Base-by-base conservation (phyloP, 2,329 filamentous ascomycete species). In the Penicillium sumatraense region DNA sequence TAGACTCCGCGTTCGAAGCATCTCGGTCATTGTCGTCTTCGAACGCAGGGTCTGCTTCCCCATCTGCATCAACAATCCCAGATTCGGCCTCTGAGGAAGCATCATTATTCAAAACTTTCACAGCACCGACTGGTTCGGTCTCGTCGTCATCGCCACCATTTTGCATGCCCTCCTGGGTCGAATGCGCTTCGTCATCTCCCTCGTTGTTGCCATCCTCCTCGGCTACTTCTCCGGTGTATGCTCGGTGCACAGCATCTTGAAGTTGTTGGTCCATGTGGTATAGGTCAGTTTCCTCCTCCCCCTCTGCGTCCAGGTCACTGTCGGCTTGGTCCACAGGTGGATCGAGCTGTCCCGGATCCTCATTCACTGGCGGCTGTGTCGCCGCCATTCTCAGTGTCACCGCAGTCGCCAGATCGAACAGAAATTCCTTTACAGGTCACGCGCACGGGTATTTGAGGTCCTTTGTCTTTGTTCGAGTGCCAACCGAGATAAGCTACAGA, bases 81-180 rank as follows among this genome's bases (percentile, higher is more conserved):
- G 73, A 73, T n/a, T 74, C 72, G 13, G 69, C 70, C 56, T 69
- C 70, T 16, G 67, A 67, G 5, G 65, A 64, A 10, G 51, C 59
- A 8, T 66, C 64, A 10, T 65, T 65, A 18, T 72, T 68, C 31
- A 68, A 71, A 29, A 69, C 58, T 38, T 74, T 78, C 16, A 75
- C 73, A 35, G 72, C 68, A 24, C 68, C 74, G 54, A 75, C 73
- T 18, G 67, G 65, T 51, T 76, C 72, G 9, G 67, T 66, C 4
- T 79, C 80, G 7, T 79, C 80, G 7, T 79, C 77, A 24, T 79
- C 80, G 40, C 73, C 76, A 47, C 61, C 65, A 44, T 64, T 63
- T 52, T 68, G 66, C 51, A 57, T 60, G 42, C 75, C 73, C 24
- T 64, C 68, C 49, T 77, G 66, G 14, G 57, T 63, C 33, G 59